Evolutionary conservation across 306 rosid genomes (phyloP), one percentile per base, ranked within the genome.

Genomic region (Cucumis hystrix): DNA sequence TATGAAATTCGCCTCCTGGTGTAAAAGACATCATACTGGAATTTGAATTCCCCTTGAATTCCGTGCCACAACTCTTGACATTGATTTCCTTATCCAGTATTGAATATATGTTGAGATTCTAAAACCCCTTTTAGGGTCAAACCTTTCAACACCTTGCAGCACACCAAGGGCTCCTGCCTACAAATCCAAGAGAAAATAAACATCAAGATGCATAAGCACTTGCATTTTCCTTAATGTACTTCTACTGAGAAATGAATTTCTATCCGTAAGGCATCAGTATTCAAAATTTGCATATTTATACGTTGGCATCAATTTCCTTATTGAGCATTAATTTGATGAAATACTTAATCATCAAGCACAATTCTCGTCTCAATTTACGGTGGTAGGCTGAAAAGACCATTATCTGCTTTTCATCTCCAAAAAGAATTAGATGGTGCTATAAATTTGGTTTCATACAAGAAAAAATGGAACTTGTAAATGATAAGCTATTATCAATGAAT

Each of bases 141-240:
- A 94, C 86, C 97, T 86, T 79, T 87, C 97, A 6, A 96, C 97
- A 74, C 98, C 98, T 83, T 86, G 96, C 79, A 94, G 96, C 64
- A 92, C 92, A 65, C 96, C 96, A 58, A 85, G 21, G 59, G 81
- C 83, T 87, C 98, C 97, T 66, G 97, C 97, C 98, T 94, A 75
- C 59, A 49, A 49, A 33, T 79, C 61, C 45, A 11, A 13, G 75
- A 43, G 45, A 73, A 72, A 17, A 71, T 52, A 16, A 52, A 73
- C 63, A 54, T 52, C 63, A 73, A 73, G 45, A 73, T 18, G 41
- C 62, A 73, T 28, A 30, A n/a, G 17, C 45, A 10, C 58, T 25
- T 71, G 41, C 59, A 49, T 71, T 71, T 49, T 47, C 16, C 45
- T 57, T 8, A 45, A 23, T 71, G n/a, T 43, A 14, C 18, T 70